A percentile compares a stretch with the other conserved stretches of the same genome.
These are phyloP conservation scores for Phaffia australis DNA, from an alignment of 768 basidiomycete species.

Conservation along the genomic window DNA sequence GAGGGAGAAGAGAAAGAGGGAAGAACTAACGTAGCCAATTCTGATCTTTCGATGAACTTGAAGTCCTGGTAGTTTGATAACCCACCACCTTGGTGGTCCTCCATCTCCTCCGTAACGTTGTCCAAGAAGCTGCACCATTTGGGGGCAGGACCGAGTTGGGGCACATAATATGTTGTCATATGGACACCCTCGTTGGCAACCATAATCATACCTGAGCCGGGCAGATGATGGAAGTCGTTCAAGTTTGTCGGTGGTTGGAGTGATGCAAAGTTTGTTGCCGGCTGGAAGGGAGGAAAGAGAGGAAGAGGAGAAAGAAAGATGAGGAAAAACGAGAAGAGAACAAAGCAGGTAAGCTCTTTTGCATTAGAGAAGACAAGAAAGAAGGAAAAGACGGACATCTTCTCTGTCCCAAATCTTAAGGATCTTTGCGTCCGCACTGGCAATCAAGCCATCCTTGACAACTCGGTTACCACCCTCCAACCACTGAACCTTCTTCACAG, in stretches of 20 bases:
- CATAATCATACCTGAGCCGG: conserved; percentile 77
- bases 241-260: conserved; percentile 83
- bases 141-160: conserved; percentile 91
- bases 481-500: conserved; percentile 76
- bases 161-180: conserved; percentile 88
- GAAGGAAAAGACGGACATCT: conserved; percentile 38
- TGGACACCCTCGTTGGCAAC: conserved; percentile 94
- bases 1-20: conserved; percentile 7
- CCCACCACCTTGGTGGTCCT: conserved; percentile 66
- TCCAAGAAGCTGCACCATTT: conserved; percentile 97
- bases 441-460: conserved; percentile 72
- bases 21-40: conserved; percentile 63
- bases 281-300: conserved; percentile 42
- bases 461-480: conserved; percentile 58
- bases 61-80: conserved; percentile 78
- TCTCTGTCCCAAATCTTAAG: conserved; percentile 93
- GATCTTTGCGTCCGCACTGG: conserved; percentile 92
- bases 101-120: conserved; percentile 94
- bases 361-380: neutral
- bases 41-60: conserved; percentile 85
- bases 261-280: conserved; percentile 75
- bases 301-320: too few species aligned
- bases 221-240: conserved; percentile 81
- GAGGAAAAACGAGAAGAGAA: neutral
- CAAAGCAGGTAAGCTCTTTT: neutral